Percentiles rank a stretch among this genome's conserved stretches.
phyloP scores from a whole-genome alignment of 208 protist species.

The Acanthamoeba lenticulata region DNA sequence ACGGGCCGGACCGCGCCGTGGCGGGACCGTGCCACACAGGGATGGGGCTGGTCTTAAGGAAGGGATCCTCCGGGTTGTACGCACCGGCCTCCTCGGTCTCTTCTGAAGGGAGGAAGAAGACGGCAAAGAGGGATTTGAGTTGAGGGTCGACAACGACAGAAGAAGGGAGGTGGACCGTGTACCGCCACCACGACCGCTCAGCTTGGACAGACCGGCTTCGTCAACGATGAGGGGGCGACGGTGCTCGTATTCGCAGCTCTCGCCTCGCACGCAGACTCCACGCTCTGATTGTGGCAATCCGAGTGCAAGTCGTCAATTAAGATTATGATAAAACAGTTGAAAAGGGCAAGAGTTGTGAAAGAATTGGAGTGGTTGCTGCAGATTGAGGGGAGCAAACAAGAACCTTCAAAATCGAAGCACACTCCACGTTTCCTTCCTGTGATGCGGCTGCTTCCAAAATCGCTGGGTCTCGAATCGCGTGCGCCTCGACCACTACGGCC shows the following conservation, averaged over 20 bases:
- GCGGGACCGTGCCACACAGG: constrained; percentile 5
- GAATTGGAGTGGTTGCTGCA: not conserved
- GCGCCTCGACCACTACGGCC: no score
- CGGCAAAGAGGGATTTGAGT: not conserved
- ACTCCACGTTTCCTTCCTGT: constrained; percentile 1
- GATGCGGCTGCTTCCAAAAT: not conserved
- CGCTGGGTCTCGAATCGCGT: not conserved
- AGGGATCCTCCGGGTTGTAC: constrained; percentile 38
- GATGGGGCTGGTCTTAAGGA: constrained; percentile 15
- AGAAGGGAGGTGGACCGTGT: not conserved
- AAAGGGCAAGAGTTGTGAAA: no score
- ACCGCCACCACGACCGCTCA: not conserved
- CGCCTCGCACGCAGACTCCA: not conserved
- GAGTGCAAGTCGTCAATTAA: not conserved
- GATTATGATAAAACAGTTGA: no score
- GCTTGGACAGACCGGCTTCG: constrained; percentile 6
- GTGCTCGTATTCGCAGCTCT: constrained; percentile 28
- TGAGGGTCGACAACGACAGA: no score
- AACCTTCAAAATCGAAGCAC: constrained; percentile 59
- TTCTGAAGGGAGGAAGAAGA: not conserved
- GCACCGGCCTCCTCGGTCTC: not conserved
- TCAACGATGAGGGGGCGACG: constrained; percentile 3
- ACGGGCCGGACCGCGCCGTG: not conserved
- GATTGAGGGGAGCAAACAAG: not conserved
- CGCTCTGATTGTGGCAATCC: not conserved